Evolutionary conservation across 371 early-diverging fungal species (phyloP).

Genomic region (Synchytrium microbalum): DNA sequence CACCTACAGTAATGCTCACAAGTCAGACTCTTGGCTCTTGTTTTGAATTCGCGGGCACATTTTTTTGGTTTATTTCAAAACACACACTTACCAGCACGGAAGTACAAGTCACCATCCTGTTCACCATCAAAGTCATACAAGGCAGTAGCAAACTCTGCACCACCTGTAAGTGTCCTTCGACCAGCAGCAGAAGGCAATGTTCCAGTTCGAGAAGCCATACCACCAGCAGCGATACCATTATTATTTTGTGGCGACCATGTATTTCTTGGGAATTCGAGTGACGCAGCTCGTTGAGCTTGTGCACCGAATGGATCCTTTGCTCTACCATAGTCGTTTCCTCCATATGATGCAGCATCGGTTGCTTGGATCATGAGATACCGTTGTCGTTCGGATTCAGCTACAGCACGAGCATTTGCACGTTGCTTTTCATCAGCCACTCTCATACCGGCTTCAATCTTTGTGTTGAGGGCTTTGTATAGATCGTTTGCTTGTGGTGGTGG

Average conservation of each 20-base stretch:
- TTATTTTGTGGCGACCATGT: background rate
- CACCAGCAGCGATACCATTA: background rate
- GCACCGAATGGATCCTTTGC: background rate
- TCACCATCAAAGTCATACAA: constrained; percentile 43
- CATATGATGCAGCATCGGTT: background rate
- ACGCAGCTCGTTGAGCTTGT: background rate
- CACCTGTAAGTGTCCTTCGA: background rate
- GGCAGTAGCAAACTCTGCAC: constrained; percentile 25
- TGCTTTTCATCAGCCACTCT: background rate
- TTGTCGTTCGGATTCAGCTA: background rate
- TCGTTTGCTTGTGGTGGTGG: constrained; percentile 67
- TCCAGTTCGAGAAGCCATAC: background rate
- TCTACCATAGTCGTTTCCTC: background rate
- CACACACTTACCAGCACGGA: constrained; percentile 29
- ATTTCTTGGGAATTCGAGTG: background rate
- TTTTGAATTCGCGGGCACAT: background rate
- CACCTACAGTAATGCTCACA: constrained; percentile 10
- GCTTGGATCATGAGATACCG: background rate
- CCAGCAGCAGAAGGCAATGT: background rate
- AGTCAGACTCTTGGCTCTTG: background rate
- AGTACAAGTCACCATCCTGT: constrained; percentile 32
- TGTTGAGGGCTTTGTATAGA: constrained; percentile 43
- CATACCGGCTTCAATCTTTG: constrained; percentile 1
- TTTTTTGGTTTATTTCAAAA: background rate
- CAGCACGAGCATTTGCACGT: background rate